Conservation (phyloP, 2,329 filamentous ascomycete species). For the Emmonsiellopsis sp. region DNA sequence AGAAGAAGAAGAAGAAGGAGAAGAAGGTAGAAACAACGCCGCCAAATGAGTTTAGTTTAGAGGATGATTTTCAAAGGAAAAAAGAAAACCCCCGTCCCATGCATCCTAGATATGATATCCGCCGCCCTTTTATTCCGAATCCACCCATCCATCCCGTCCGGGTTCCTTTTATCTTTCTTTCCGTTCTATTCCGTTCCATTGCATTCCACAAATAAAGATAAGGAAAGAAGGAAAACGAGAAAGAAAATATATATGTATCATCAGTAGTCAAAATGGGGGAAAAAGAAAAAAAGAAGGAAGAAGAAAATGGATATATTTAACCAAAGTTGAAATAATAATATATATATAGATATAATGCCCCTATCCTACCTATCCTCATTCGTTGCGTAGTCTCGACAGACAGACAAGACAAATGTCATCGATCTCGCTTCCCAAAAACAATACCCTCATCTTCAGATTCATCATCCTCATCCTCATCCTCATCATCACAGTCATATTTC, state of each 20-base stretch:
- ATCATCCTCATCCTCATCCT: conserved; percentile 28
- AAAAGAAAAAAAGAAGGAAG: background rate
- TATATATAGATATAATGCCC: background rate
- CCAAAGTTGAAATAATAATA: background rate
- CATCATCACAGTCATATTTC: conserved; percentile 33
- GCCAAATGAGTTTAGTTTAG: too few species aligned
- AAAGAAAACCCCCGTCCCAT: too few species aligned
- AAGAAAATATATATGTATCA: background rate
- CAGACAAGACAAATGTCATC: background rate
- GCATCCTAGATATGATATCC: too few species aligned
- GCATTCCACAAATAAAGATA: too few species aligned
- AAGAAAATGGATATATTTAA: background rate
- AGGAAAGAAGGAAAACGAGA: too few species aligned
- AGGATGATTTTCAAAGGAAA: too few species aligned
- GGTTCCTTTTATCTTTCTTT: too few species aligned
- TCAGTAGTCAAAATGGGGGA: background rate
- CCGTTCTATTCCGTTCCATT: too few species aligned
- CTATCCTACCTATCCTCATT: background rate
- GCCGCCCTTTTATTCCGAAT: too few species aligned
- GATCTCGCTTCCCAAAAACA: conserved; percentile 25
- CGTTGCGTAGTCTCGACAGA: background rate
- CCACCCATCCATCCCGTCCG: too few species aligned
- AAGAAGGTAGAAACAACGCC: too few species aligned
- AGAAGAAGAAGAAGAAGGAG: too few species aligned
- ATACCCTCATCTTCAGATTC: conserved; percentile 36